Conservation (phyloP, 345 rosid species). For the Dipteronia dyeriana region DNA sequence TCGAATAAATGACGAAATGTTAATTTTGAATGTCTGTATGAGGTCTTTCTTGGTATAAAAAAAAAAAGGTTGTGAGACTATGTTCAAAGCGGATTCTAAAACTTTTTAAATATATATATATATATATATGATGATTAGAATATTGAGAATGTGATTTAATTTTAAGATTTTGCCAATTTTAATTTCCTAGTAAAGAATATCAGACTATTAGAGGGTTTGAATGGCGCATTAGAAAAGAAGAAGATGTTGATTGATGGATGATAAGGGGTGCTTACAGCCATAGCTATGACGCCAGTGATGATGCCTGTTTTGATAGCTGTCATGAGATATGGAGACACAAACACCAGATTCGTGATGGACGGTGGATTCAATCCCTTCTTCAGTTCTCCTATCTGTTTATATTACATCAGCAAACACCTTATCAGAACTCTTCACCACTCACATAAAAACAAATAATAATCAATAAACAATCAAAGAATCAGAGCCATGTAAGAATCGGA, state of each 20-base stretch:
- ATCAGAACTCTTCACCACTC: conserved; percentile 7
- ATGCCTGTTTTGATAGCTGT: conserved; percentile 71
- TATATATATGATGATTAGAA: too few relatives aligned
- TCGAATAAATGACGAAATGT: too few relatives aligned
- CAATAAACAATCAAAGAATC: too few relatives aligned
- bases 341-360: conserved; percentile 58
- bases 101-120: too few relatives aligned
- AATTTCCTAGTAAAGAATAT: too few relatives aligned
- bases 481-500: neutral
- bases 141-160: too few relatives aligned
- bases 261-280: conserved; percentile 54
- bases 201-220: neutral
- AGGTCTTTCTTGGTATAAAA: too few relatives aligned
- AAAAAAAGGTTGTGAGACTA: too few relatives aligned
- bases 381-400: conserved; percentile 67
- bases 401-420: neutral
- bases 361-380: conserved; percentile 87
- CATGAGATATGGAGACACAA: conserved; percentile 51
- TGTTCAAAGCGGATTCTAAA: too few relatives aligned
- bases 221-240: neutral
- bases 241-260: too few relatives aligned
- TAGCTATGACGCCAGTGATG: conserved; percentile 78
- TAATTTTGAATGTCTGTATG: too few relatives aligned
- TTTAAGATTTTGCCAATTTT: too few relatives aligned
- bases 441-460: neutral